These are phyloP conservation scores for Kodamaea sp. DNA, from an alignment of 1,139 yeast species.

Conservation along the genomic window DNA sequence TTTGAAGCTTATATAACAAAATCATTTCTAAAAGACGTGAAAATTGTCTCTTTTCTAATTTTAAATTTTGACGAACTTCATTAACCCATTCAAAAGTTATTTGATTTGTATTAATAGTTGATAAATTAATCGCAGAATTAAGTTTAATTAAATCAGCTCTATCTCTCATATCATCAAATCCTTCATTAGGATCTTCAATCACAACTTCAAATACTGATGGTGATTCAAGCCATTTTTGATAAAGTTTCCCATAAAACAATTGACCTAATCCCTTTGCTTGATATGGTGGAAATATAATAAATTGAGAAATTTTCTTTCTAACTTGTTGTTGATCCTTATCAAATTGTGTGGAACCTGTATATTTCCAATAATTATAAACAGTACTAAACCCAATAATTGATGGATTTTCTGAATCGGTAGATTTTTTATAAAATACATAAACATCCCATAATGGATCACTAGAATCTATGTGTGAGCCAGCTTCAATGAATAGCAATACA, in stretches of 20 bases:
- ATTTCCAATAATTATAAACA: conserved; percentile 80
- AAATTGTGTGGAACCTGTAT: conserved; percentile 53
- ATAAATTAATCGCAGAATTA: conserved; percentile 19
- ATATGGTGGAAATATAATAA: conserved; percentile 75
- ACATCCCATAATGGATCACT: conserved; percentile 73
- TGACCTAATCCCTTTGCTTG: conserved; percentile 74
- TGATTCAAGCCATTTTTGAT: conserved; percentile 53
- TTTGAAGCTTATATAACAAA: conserved; percentile 44
- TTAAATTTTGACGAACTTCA: conserved; percentile 35
- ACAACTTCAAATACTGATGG: conserved; percentile 65
- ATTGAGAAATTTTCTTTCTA: conserved; percentile 84
- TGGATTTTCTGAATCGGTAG: conserved; percentile 28
- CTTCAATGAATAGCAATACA: conserved; percentile 83
- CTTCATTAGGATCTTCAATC: conserved; percentile 93
- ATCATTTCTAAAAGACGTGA: conserved; percentile 75
- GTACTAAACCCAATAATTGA: conserved; percentile 76
- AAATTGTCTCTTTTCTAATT: conserved; percentile 77
- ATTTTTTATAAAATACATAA: conserved; percentile 48
- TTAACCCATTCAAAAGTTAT: conserved; percentile 45
- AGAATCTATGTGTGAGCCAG: conserved; percentile 83
- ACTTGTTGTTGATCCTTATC: conserved; percentile 45
- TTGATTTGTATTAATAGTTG: conserved; percentile 18
- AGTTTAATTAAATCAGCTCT: conserved; percentile 68
- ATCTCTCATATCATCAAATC: conserved; percentile 88
- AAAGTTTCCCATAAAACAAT: conserved; percentile 54